phyloP scores from a whole-genome alignment of 306 rosid genomes.

The Luffa aegyptiaca region DNA sequence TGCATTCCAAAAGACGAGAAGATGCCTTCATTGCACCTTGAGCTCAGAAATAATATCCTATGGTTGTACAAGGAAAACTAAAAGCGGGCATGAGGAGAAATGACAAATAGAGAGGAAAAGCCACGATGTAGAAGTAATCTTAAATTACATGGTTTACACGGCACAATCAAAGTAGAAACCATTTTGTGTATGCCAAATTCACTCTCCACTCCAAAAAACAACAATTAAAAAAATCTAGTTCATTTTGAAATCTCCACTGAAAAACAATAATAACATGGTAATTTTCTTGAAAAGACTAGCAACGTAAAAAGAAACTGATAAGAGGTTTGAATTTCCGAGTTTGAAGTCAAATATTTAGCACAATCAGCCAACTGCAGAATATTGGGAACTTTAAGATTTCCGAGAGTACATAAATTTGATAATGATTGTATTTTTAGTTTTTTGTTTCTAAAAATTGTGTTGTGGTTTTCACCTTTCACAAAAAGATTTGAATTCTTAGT shows the following conservation, averaged over 20 bases:
- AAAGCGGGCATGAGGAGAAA: neutral
- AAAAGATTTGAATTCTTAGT: too few species aligned
- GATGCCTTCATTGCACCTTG: neutral
- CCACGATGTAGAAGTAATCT: neutral
- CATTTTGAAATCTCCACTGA: neutral
- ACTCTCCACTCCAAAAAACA: neutral
- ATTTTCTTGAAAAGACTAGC: neutral
- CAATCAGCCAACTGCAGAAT: neutral
- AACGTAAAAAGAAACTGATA: neutral
- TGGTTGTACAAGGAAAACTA: neutral
- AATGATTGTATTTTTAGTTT: too few species aligned
- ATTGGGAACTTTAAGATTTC: neutral
- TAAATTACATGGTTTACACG: neutral
- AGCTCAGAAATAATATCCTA: neutral
- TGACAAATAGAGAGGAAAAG: neutral
- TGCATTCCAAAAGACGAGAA: neutral
- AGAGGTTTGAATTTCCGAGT: neutral
- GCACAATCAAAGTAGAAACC: neutral
- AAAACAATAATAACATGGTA: neutral
- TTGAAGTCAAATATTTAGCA: neutral
- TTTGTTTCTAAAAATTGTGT: too few species aligned
- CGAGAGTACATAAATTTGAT: neutral
- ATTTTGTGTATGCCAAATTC: neutral
- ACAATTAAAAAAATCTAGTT: neutral
- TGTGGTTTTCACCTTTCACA: too few species aligned